These are phyloP conservation scores for Stagonosporopsis chrysanthemi DNA, from an alignment of 2,329 filamentous ascomycete genomes.

Conservation along the genomic window DNA sequence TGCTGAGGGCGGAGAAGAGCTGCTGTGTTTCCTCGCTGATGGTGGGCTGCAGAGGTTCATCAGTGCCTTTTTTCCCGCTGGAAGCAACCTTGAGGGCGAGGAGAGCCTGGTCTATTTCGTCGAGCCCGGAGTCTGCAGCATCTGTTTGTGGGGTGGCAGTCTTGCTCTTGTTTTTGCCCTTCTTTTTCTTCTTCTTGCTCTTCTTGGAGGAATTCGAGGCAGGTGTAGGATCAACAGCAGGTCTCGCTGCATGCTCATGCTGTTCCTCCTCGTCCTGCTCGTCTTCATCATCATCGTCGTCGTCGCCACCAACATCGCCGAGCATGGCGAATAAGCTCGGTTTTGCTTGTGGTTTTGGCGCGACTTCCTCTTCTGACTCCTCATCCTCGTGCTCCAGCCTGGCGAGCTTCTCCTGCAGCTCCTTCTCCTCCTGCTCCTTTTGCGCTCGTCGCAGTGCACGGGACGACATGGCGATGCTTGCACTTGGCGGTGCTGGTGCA, in stretches of 20 bases:
- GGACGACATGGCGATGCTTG: constrained; percentile 62
- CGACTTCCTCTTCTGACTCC: constrained; percentile 50
- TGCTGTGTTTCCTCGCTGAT: constrained; percentile 54
- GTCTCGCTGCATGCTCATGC: constrained; percentile 43
- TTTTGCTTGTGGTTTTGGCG: constrained; percentile 39
- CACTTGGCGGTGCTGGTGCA: constrained; percentile 14
- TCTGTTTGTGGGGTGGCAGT: constrained; percentile 32
- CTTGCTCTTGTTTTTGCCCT: constrained; percentile 58
- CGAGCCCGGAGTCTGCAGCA: constrained; percentile 51
- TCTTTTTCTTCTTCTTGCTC: constrained; percentile 70
- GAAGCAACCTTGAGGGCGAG: constrained; percentile 60
- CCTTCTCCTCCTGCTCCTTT: constrained; percentile 66
- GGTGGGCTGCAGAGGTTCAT: constrained; percentile 25
- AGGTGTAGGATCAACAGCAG: constrained; percentile 11
- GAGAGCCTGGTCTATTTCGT: constrained; percentile 73
- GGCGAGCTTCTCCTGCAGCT: constrained; percentile 53
- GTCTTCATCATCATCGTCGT: constrained; percentile 47
- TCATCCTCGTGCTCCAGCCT: constrained; percentile 46
- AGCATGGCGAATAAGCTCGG: constrained; percentile 58
- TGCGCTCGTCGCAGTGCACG: constrained; percentile 71
- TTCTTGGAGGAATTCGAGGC: constrained; percentile 49
- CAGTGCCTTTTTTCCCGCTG: constrained; percentile 26
- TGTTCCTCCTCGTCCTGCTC: constrained; percentile 47
- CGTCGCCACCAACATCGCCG: constrained; percentile 50
- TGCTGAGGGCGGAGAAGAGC: constrained; percentile 62